Percentiles rank a stretch among this genome's conserved stretches.
phyloP scores from a whole-genome alignment of 2,329 filamentous ascomycete genomes.

The Talaromyces marneffei region DNA sequence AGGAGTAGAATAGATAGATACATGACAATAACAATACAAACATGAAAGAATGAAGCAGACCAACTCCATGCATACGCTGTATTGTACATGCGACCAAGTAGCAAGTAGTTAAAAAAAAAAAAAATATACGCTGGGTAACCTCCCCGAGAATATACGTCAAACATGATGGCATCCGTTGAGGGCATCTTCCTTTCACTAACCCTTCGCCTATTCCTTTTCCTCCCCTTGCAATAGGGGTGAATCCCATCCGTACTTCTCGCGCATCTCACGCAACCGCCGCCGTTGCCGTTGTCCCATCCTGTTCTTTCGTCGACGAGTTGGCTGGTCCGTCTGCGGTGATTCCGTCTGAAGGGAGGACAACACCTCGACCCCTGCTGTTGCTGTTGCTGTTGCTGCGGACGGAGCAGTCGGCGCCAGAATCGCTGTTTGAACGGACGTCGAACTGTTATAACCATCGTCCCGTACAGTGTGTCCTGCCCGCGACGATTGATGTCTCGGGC shows the following conservation, averaged over 20 bases:
- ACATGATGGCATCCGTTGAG: no score
- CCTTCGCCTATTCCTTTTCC: not conserved
- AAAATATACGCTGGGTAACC: no score
- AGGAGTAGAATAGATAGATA: no score
- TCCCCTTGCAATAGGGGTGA: no score
- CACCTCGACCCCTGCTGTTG: not conserved
- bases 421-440: not conserved
- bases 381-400: not conserved
- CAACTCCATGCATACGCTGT: no score
- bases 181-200: no score
- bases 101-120: no score
- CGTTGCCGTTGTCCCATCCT: conserved; percentile 2
- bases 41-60: no score
- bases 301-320: not conserved
- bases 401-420: not conserved
- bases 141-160: no score
- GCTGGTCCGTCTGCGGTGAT: not conserved
- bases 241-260: not conserved
- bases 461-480: no score
- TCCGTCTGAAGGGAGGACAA: not conserved
- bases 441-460: not conserved
- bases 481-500: not conserved
- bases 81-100: no score
- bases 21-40: no score
- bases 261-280: not conserved